Conservation (phyloP, 2,329 filamentous ascomycete genomes). For the Colletotrichum sp. region DNA sequence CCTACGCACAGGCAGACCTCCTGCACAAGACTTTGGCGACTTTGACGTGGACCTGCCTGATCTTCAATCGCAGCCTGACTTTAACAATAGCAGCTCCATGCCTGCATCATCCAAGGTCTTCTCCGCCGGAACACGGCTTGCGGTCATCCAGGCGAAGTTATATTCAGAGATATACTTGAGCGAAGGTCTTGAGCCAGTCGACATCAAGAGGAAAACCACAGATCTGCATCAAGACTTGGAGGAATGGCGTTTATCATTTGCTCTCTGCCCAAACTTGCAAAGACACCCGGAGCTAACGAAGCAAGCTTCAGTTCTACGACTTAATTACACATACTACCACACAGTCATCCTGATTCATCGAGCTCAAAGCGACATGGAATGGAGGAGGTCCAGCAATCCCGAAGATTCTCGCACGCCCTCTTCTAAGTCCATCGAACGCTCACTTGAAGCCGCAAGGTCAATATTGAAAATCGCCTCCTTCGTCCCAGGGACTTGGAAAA, state of each 20-base stretch:
- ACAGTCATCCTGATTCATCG: neutral
- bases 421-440: neutral
- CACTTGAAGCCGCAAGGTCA: neutral
- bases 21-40: neutral
- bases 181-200: rapidly evolving
- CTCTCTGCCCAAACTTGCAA: neutral
- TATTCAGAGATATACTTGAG: neutral
- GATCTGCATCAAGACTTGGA: neutral
- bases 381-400: neutral
- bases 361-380: neutral
- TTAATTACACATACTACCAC: neutral
- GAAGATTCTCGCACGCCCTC: rapidly evolving
- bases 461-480: neutral
- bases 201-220: neutral
- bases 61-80: neutral
- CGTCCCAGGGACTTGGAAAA: neutral
- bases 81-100: rapidly evolving
- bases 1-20: neutral
- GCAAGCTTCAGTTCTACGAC: neutral
- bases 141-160: neutral
- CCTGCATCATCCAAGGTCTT: neutral
- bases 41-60: neutral
- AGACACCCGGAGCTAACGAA: neutral
- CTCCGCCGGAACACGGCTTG: neutral
- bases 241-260: neutral